Evolutionary conservation across 202 grass and related monocot species (phyloP).

Genomic region (Zizania palustris): DNA sequence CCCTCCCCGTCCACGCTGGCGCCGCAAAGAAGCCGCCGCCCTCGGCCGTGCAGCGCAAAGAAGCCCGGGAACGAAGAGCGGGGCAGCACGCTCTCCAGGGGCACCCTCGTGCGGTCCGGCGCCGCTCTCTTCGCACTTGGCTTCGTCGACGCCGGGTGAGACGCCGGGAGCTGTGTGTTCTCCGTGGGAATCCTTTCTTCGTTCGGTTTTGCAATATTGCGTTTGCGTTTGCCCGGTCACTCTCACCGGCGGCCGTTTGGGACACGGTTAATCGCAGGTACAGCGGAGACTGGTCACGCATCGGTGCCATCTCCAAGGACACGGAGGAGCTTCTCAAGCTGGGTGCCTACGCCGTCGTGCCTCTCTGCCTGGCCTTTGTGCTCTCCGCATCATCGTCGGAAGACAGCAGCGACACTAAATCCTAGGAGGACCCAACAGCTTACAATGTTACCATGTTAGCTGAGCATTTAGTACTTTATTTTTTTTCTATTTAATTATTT

Average conservation of each 20-base stretch:
- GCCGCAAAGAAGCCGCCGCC: too few species aligned
- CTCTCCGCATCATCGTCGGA: constrained; percentile 34
- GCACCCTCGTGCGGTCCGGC: constrained; percentile 42
- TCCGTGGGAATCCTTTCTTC: too few species aligned
- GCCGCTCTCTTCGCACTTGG: constrained; percentile 69
- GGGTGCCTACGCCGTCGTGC: constrained; percentile 66
- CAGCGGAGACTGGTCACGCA: constrained; percentile 91
- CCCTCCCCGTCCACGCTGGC: too few species aligned
- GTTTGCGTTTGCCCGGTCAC: neutral
- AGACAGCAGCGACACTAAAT: constrained; percentile 27
- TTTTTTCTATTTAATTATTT: too few species aligned
- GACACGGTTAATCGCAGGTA: constrained; percentile 49
- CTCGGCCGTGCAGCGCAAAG: too few species aligned
- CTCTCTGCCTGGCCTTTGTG: constrained; percentile 60
- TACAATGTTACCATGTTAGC: too few species aligned
- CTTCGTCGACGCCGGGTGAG: constrained; percentile 76
- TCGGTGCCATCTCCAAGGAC: constrained; percentile 78
- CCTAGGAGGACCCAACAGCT: neutral
- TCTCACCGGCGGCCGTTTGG: neutral
- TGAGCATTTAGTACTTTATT: too few species aligned
- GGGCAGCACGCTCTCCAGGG: too few species aligned
- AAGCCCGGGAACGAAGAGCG: too few species aligned
- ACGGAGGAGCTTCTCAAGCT: constrained; percentile 75
- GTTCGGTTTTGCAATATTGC: neutral
- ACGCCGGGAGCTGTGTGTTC: too few species aligned